Conservation (phyloP, 148 eudicot genomes). For the Chenopodium album region DNA sequence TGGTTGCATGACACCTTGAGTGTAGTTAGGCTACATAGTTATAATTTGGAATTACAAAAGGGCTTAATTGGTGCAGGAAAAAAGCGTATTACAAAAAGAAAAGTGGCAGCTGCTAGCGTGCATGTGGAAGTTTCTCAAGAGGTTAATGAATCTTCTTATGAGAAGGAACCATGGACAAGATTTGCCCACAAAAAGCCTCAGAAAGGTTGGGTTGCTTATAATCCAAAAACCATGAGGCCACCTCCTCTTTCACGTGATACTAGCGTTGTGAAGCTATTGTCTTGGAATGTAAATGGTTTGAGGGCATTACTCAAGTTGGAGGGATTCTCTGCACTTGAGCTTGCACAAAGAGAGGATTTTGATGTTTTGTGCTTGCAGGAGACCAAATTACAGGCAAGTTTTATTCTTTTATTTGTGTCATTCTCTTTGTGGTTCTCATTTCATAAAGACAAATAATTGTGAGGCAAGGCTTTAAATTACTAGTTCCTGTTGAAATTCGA, state of each 20-base stretch:
- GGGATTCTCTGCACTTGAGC: slow-evolving; percentile 67
- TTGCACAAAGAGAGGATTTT: slow-evolving; percentile 87
- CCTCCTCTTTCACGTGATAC: slow-evolving; percentile 59
- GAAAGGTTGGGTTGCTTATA: slow-evolving; percentile 80
- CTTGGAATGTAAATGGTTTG: slow-evolving; percentile 98
- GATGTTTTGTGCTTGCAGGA: slow-evolving; percentile 97
- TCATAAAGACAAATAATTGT: background rate
- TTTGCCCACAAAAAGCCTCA: slow-evolving; percentile 96
- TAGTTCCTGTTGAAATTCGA: background rate
- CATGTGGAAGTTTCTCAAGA: slow-evolving; percentile 36
- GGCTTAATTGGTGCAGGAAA: slow-evolving; percentile 24
- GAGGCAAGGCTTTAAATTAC: background rate
- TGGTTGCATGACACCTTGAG: background rate
- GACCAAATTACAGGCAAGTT: slow-evolving; percentile 80
- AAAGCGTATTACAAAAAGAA: slow-evolving; percentile 33
- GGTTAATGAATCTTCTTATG: slow-evolving; percentile 33
- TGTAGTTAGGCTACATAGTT: background rate
- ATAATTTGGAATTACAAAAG: background rate
- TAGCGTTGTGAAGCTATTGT: slow-evolving; percentile 62
- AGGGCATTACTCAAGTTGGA: slow-evolving; percentile 79
- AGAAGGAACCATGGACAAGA: slow-evolving; percentile 78
- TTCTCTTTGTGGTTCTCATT: background rate
- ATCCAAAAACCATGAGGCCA: slow-evolving; percentile 89
- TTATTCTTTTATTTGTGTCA: background rate
- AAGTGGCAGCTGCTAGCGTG: slow-evolving; percentile 34